Percentiles rank a stretch among this genome's conserved stretches.
Evolutionary conservation across 305 asterid genomes (phyloP).

Genomic region (Rubia tinctorum): DNA sequence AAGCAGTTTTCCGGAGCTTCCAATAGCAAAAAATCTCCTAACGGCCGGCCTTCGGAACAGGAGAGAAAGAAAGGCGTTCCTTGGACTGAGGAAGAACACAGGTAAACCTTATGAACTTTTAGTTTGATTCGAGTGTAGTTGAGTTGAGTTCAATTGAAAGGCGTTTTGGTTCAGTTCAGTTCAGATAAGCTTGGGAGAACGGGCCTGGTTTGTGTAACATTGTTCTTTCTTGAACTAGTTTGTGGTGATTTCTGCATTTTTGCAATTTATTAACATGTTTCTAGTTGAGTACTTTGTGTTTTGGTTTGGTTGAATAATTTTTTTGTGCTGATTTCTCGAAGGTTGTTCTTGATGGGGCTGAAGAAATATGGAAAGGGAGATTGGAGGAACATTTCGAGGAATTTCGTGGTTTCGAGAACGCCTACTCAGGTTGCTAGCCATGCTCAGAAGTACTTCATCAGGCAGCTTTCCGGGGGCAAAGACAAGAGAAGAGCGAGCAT

Average conservation of each 20-base stretch:
- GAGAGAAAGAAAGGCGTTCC: constrained; percentile 96
- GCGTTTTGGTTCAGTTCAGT: no score
- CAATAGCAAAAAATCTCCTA: constrained; percentile 37
- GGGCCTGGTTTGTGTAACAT: no score
- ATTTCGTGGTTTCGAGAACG: constrained; percentile 71
- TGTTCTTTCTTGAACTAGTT: no score
- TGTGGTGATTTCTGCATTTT: neutral
- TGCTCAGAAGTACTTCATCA: constrained; percentile 88
- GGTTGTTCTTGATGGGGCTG: constrained; percentile 86
- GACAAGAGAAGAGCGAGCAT: constrained; percentile 96
- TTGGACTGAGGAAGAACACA: constrained; percentile 96
- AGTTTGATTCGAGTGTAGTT: neutral
- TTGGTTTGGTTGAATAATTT: no score
- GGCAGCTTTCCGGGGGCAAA: constrained; percentile 89
- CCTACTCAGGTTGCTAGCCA: constrained; percentile 98
- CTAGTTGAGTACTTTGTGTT: neutral
- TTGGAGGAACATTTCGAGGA: constrained; percentile 88
- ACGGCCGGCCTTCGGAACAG: constrained; percentile 53
- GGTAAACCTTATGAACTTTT: constrained; percentile 33
- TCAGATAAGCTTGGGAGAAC: no score
- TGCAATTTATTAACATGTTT: neutral
- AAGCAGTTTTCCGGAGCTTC: constrained; percentile 43
- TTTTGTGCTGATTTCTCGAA: constrained; percentile 30
- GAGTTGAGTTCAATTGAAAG: no score
- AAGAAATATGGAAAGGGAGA: constrained; percentile 95